Percentiles rank a stretch among this genome's conserved stretches.
Conservation (phyloP, 345 rosid species). For the Hibiscus syriacus region DNA sequence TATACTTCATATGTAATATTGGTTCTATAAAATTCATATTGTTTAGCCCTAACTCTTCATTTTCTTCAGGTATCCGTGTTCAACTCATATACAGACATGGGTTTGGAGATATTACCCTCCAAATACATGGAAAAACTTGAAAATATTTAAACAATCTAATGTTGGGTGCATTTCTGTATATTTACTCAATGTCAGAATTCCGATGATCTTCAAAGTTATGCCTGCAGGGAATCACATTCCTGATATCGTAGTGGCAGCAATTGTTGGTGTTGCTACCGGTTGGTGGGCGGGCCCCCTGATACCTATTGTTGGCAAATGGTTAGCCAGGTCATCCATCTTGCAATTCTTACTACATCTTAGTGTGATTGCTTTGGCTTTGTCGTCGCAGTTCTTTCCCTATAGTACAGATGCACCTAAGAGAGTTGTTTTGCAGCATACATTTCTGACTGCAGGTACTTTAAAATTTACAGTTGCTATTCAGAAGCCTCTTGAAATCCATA, state of each 20-base stretch:
- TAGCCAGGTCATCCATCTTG: slow-evolving; percentile 68
- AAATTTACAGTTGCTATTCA: neutral
- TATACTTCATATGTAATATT: neutral
- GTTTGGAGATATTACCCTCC: neutral
- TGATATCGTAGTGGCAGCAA: slow-evolving; percentile 68
- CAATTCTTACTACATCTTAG: slow-evolving; percentile 60
- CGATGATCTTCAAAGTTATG: slow-evolving; percentile 12
- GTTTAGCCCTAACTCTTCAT: neutral
- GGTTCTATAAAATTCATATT: neutral
- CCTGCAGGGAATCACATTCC: slow-evolving; percentile 68
- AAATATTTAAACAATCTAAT: neutral
- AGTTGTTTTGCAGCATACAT: slow-evolving; percentile 76
- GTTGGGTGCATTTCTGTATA: neutral
- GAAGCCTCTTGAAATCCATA: slow-evolving; percentile 5
- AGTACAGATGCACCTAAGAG: slow-evolving; percentile 86
- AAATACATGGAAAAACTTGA: neutral
- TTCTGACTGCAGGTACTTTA: slow-evolving; percentile 58
- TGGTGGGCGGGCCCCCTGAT: slow-evolving; percentile 79
- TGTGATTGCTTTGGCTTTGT: slow-evolving; percentile 67
- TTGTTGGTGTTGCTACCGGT: slow-evolving; percentile 60
- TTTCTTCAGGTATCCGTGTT: neutral
- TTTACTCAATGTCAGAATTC: neutral
- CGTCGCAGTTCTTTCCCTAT: slow-evolving; percentile 90
- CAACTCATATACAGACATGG: neutral
- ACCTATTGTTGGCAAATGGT: slow-evolving; percentile 70